Conservation (phyloP, 2,329 filamentous ascomycete genomes). For the Venturia oleaginea region DNA sequence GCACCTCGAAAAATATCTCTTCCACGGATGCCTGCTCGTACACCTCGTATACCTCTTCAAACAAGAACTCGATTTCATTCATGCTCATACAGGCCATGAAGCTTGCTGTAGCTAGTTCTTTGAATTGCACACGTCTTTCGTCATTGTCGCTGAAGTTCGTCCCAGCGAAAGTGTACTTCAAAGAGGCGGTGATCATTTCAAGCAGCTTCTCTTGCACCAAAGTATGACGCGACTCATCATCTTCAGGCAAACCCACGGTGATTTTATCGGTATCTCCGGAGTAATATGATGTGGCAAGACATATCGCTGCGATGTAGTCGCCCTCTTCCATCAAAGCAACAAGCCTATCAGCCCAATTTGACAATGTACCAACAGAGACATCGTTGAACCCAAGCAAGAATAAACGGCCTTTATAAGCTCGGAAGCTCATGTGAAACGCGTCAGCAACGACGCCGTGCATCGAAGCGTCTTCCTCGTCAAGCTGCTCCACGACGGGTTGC, state of each 20-base stretch:
- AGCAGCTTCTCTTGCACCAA: conserved; percentile 83
- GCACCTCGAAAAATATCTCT: conserved; percentile 73
- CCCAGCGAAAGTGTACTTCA: conserved; percentile 78
- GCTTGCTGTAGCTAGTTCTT: conserved; percentile 71
- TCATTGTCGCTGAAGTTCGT: conserved; percentile 38
- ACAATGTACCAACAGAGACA: conserved; percentile 79
- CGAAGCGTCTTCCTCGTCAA: conserved; percentile 76
- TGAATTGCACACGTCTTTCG: conserved; percentile 47
- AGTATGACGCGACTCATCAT: conserved; percentile 62
- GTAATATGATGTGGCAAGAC: conserved; percentile 86
- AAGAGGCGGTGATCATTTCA: conserved; percentile 86
- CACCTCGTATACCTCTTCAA: conserved; percentile 82
- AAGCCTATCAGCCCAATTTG: conserved; percentile 93
- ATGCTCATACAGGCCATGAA: conserved; percentile 77
- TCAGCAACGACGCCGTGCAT: conserved; percentile 96
- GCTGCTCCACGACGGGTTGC: conserved; percentile 72
- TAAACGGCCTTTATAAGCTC: conserved; percentile 84
- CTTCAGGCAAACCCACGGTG: conserved; percentile 86
- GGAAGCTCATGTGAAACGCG: conserved; percentile 97
- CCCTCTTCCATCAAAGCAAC: conserved; percentile 92
- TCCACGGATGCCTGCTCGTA: conserved; percentile 70
- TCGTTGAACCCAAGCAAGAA: conserved; percentile 94
- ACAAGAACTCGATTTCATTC: conserved; percentile 71
- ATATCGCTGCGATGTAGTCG: conserved; percentile 89
- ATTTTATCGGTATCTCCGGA: conserved; percentile 85